These are phyloP conservation scores for Sporopachydermia quercuum DNA, from an alignment of 805 yeast genomes.

Conservation along the genomic window DNA sequence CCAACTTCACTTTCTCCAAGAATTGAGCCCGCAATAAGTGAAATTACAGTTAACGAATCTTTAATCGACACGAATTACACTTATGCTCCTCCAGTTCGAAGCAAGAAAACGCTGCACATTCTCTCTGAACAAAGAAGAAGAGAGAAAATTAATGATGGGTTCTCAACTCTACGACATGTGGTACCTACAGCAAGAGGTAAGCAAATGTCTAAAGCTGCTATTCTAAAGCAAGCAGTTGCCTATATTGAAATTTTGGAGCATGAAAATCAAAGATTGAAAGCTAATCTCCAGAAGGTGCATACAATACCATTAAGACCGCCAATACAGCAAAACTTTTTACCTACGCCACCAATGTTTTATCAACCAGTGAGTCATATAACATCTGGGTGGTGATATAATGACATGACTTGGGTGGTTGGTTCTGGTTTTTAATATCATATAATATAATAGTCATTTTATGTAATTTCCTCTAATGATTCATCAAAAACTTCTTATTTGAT, in stretches of 20 bases:
- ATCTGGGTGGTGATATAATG: no score
- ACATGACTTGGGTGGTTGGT: no score
- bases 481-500: no score
- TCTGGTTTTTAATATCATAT: no score
- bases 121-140: conserved; percentile 31
- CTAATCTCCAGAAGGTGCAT: background rate
- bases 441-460: no score
- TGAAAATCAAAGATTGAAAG: conserved; percentile 13
- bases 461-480: no score
- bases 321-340: background rate
- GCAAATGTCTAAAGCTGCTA: conserved; percentile 30
- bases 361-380: no score
- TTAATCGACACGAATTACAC: conserved; percentile 1
- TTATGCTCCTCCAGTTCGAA: background rate
- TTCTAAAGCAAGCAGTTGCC: conserved; percentile 26
- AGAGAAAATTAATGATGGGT: conserved; percentile 31
- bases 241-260: conserved; percentile 25
- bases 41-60: no score
- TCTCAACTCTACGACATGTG: conserved; percentile 21
- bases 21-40: background rate
- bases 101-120: conserved; percentile 20
- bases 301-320: background rate
- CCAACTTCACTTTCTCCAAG: background rate
- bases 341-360: background rate
- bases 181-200: conserved; percentile 27